Evolutionary conservation across 208 protist genomes (phyloP).

Genomic region (Polymyxa betae): DNA sequence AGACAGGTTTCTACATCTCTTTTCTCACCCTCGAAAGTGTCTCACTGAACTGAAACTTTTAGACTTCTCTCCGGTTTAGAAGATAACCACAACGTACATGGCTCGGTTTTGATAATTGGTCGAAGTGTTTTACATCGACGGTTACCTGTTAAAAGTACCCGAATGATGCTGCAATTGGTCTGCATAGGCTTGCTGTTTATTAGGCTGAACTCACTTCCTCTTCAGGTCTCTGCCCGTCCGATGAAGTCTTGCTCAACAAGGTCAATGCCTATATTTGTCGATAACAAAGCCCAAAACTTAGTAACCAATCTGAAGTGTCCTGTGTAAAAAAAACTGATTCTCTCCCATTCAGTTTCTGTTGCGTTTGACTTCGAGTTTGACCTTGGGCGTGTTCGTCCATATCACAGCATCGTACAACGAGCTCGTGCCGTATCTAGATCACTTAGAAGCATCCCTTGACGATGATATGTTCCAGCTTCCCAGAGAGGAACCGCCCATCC

Average conservation of each 20-base stretch:
- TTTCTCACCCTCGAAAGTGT: not conserved
- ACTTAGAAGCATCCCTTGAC: conserved; percentile 7
- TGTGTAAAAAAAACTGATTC: too few species aligned
- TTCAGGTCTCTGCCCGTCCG: not conserved
- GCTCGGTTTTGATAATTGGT: conserved; percentile 27
- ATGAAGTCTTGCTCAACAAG: not conserved
- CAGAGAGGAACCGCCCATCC: not conserved
- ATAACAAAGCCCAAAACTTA: not conserved
- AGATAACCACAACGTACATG: conserved; percentile 45
- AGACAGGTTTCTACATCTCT: not conserved
- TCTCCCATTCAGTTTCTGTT: too few species aligned
- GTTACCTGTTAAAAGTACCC: not conserved
- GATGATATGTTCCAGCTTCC: conserved; percentile 39
- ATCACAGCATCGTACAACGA: conserved; percentile 31
- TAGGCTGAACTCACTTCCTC: too few species aligned
- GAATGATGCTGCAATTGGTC: conserved; percentile 5
- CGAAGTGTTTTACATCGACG: not conserved
- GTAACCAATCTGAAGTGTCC: too few species aligned
- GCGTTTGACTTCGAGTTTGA: not conserved
- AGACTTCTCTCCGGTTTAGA: conserved; percentile 27
- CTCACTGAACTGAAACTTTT: not conserved
- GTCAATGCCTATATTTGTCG: conserved; percentile 11
- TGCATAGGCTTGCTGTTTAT: not conserved
- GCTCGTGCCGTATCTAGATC: conserved; percentile 35
- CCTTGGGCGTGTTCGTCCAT: conserved; percentile 23